Percentiles rank a stretch among this genome's conserved stretches.
phyloP scores from a whole-genome alignment of 352 stramenopile genomes.

The Phytophthora palmivora region DNA sequence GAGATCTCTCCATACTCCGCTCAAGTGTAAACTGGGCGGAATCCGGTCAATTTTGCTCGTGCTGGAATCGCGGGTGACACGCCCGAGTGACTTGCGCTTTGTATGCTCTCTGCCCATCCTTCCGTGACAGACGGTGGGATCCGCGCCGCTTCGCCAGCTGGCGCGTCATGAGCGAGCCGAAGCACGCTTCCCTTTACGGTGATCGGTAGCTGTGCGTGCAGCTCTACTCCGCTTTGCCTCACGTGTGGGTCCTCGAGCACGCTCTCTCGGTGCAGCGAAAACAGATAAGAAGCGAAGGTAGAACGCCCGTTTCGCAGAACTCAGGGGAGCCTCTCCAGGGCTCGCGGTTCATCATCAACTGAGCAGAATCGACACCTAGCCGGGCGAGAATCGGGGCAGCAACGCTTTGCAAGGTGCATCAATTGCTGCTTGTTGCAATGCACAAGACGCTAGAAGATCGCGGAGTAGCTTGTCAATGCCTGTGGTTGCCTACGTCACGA shows the following conservation, averaged over 20 bases:
- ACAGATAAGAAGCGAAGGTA: constrained; percentile 25
- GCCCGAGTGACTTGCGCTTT: constrained; percentile 18
- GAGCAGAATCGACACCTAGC: constrained; percentile 18
- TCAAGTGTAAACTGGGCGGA: constrained; percentile 15
- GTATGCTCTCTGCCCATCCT: constrained; percentile 21
- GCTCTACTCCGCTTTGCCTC: constrained; percentile 14
- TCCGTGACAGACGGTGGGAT: constrained; percentile 33
- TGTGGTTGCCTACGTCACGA: constrained; percentile 25
- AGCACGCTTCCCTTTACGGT: constrained; percentile 17
- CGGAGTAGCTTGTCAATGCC: constrained; percentile 13
- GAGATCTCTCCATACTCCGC: not conserved
- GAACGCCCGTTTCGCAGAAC: constrained; percentile 16
- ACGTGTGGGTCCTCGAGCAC: not conserved
- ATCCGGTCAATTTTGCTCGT: constrained; percentile 13
- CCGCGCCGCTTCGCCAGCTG: constrained; percentile 12
- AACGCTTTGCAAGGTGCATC: not conserved
- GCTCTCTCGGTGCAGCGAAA: constrained; percentile 15
- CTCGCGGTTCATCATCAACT: constrained; percentile 30
- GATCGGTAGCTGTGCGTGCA: constrained; percentile 21
- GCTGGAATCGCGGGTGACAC: constrained; percentile 17
- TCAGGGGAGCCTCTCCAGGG: constrained; percentile 20
- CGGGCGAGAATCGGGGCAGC: no score
- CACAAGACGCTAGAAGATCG: constrained; percentile 8
- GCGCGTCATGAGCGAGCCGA: constrained; percentile 11
- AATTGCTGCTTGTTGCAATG: not conserved